Conservation (phyloP, 768 basidiomycete species). For the Tylopilus sp. region DNA sequence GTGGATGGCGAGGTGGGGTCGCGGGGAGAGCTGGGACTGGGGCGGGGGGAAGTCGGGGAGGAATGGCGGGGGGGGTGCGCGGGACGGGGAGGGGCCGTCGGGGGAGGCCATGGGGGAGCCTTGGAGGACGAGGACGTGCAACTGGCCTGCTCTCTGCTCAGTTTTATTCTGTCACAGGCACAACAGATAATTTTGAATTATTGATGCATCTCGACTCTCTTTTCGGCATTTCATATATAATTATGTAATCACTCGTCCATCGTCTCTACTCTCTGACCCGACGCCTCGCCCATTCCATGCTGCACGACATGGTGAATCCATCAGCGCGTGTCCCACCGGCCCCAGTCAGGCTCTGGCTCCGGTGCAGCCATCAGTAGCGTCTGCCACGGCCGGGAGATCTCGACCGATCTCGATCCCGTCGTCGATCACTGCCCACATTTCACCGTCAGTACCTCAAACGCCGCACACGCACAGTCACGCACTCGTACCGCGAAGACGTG, state of each 20-base stretch:
- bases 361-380: slow-evolving; percentile 41
- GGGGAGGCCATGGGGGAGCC: neutral
- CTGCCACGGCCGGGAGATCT: slow-evolving; percentile 62
- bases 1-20: slow-evolving; percentile 4
- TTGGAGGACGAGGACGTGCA: slow-evolving; percentile 22
- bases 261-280: neutral
- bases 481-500: slow-evolving; percentile 71
- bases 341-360: neutral
- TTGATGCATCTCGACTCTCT: slow-evolving; percentile 16
- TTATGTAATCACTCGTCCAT: slow-evolving; percentile 17
- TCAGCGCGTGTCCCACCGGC: slow-evolving; percentile 5
- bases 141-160: slow-evolving; percentile 15
- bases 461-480: slow-evolving; percentile 34
- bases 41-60: slow-evolving; percentile 38
- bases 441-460: slow-evolving; percentile 11
- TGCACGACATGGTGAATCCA: slow-evolving; percentile 17
- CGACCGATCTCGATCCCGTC: slow-evolving; percentile 70
- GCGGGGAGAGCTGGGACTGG: slow-evolving; percentile 11
- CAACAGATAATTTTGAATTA: slow-evolving; percentile 20
- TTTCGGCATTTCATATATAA: slow-evolving; percentile 14
- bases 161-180: slow-evolving; percentile 38
- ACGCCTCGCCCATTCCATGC: slow-evolving; percentile 27
- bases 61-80: neutral
- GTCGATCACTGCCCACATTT: slow-evolving; percentile 51
- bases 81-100: neutral